Evolutionary conservation across 306 rosid genomes (phyloP), one percentile per base, ranked within the genome.

Genomic region (Cucurbita pepo): DNA sequence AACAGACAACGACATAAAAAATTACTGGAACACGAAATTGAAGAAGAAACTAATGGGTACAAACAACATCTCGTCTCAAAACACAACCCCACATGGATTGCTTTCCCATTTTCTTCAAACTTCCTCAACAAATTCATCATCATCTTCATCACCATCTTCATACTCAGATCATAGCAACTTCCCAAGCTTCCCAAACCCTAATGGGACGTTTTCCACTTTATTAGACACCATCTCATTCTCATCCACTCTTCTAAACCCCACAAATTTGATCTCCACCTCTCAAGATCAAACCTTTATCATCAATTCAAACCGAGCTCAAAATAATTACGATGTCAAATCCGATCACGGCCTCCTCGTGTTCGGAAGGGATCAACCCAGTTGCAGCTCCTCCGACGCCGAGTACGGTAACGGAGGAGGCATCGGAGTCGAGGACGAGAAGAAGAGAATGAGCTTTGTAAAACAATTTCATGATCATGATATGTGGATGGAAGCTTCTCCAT

Each of bases 11-110:
- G 97, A 93, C 71, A 86, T 93, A 37, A 93, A 93, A 81, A 93
- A 93, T 80, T 87, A 93, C 60, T 93, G 98, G 98, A 93, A 93
- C 89, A 90, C 97, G n/a, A 90, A 88, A 78, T 95, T 93, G 5
- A 93, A 88, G 91, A 93, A 90, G 82, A 93, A 90, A 73, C 71
- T 85, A 45, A 80, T 85, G 83, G 70, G 74, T 67, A 62, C 72
- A 58, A 77, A 77, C 59, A 75, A 72, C 56, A 76, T 76, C 70
- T 15, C 78, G 18, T 71, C 83, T 50, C 86, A 79, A 7, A 57
- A 54, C 67, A 85, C 45, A 6, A 15, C 10, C 19, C 45, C 19
- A 5, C n/a, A 43, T 18, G 36, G n/a, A 6, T n/a, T 5, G 36
- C 5, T 19, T 7, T 21, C 71, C 3, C 16, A 34, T 10, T 65